Conservation (phyloP, 805 yeast genomes). For the Candida boleticola region DNA sequence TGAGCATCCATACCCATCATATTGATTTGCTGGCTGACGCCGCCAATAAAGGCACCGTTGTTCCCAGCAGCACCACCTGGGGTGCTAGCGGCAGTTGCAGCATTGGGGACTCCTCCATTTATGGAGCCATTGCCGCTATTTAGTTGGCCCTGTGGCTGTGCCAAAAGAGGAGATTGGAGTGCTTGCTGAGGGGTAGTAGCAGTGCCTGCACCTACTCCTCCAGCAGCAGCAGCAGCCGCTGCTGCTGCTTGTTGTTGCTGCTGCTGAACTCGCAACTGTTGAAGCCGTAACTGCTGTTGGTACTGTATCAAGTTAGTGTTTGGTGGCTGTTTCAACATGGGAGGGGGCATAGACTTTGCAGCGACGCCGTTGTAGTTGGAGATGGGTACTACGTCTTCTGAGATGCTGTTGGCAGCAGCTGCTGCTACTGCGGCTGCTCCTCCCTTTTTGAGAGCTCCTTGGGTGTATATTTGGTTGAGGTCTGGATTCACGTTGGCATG, state of each 20-base stretch:
- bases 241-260: slow-evolving; percentile 21
- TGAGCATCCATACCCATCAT: slow-evolving; percentile 2
- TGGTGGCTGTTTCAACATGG: slow-evolving; percentile 1
- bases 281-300: slow-evolving; percentile 22
- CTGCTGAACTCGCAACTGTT: slow-evolving; percentile 22
- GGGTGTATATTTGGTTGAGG: not conserved
- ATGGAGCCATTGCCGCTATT: too few relatives aligned
- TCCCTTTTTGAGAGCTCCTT: not conserved
- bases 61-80: not conserved
- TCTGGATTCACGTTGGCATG: slow-evolving; percentile 1
- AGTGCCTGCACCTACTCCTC: slow-evolving; percentile 8
- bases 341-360: slow-evolving; percentile 7
- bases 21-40: slow-evolving; percentile 5
- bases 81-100: not conserved
- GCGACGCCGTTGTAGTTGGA: not conserved
- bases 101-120: not conserved
- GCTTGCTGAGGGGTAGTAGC: slow-evolving; percentile 1
- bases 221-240: slow-evolving; percentile 14
- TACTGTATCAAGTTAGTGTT: slow-evolving; percentile 15
- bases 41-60: slow-evolving; percentile 5
- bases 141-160: slow-evolving; percentile 1
- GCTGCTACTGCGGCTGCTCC: not conserved
- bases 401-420: not conserved
- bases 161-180: slow-evolving; percentile 5
- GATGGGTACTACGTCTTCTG: slow-evolving; percentile 1